These are phyloP conservation scores for Fusarium nisikadoi DNA, from an alignment of 2,329 filamentous ascomycete species.

Conservation along the genomic window DNA sequence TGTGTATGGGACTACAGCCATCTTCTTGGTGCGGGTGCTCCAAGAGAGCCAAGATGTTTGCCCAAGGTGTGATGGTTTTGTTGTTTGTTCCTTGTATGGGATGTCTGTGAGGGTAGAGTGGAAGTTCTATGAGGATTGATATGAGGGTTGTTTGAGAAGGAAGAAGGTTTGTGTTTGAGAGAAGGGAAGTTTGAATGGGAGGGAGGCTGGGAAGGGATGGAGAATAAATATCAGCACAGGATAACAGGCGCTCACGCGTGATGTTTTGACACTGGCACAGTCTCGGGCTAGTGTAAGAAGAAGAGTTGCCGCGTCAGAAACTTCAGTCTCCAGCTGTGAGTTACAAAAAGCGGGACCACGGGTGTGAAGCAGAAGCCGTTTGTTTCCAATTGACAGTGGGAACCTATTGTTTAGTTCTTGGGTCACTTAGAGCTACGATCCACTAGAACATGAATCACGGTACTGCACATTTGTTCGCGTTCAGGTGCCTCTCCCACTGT, in stretches of 20 bases:
- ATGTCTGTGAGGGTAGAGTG: accelerated
- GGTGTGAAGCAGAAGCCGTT: neutral
- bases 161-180: too few species aligned
- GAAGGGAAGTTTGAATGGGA: neutral
- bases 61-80: neutral
- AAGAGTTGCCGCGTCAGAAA: neutral
- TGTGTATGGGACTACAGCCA: neutral
- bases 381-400: neutral
- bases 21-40: neutral
- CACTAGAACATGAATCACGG: neutral
- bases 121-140: neutral
- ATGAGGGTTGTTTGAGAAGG: too few species aligned
- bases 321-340: neutral
- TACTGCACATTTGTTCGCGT: neutral
- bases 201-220: neutral
- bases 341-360: neutral
- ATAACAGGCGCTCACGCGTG: neutral
- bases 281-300: neutral
- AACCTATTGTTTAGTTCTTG: neutral
- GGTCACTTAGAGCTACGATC: neutral
- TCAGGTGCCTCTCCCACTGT: neutral
- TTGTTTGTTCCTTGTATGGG: neutral
- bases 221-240: accelerated
- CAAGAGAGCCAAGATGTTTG: neutral
- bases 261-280: neutral